These are phyloP conservation scores for Escovopsis sp. DNA, from an alignment of 2,329 filamentous ascomycete genomes.

Conservation along the genomic window DNA sequence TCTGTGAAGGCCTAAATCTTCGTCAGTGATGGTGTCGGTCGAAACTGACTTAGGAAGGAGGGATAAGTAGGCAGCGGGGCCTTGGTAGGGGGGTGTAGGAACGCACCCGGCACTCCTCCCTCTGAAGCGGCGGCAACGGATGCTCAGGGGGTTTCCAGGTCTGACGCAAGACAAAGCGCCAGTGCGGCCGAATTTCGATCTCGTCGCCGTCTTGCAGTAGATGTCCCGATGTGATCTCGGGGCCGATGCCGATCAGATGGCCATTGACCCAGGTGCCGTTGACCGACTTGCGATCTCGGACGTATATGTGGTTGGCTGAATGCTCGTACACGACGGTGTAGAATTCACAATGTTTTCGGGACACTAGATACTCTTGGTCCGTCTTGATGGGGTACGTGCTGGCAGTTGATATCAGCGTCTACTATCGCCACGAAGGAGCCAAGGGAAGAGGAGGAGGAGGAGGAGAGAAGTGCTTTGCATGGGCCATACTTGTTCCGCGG, in stretches of 20 bases:
- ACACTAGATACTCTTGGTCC: constrained; percentile 25
- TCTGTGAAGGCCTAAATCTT: constrained; percentile 17
- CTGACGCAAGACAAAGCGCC: constrained; percentile 22
- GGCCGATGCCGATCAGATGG: constrained; percentile 24
- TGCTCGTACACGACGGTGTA: constrained; percentile 38
- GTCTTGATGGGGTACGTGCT: constrained; percentile 25
- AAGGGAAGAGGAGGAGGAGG: too few species aligned
- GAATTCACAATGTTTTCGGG: constrained; percentile 38
- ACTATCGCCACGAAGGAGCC: too few species aligned
- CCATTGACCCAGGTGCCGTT: constrained; percentile 40
- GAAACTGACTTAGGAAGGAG: not conserved
- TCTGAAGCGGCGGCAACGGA: constrained; percentile 16
- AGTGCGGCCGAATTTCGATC: constrained; percentile 26
- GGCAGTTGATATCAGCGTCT: not conserved
- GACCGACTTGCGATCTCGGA: constrained; percentile 37
- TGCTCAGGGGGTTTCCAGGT: constrained; percentile 9
- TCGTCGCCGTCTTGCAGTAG: constrained; percentile 36
- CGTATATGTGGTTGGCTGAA: constrained; percentile 30
- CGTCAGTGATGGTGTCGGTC: too few species aligned
- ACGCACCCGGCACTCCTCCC: constrained; percentile 18
- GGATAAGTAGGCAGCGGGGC: not conserved
- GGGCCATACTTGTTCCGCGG: constrained; percentile 17
- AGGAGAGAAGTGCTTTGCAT: not conserved
- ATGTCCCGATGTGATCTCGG: constrained; percentile 24
- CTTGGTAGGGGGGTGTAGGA: too few species aligned